Base-by-base conservation (phyloP, 306 rosid genomes). In the Gillenia trifoliata region DNA sequence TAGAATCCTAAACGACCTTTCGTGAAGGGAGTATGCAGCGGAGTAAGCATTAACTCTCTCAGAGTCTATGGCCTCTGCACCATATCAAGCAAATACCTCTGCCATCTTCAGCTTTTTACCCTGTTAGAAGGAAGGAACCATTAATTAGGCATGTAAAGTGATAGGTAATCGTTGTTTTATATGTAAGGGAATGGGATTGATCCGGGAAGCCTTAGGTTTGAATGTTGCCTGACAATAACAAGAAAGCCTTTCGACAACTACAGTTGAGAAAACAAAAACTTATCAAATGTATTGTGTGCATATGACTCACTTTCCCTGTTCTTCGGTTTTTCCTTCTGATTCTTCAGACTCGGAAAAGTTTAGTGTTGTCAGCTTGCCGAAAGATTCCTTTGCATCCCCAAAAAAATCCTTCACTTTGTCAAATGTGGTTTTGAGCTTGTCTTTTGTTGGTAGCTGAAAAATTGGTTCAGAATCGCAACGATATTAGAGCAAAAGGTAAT, bases 321-420 rank as follows among this genome's bases (percentile, higher is more conserved):
- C 81, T 73, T 65, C 56, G 0, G 82, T 5, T 25, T 76, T 86
- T 78, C 82, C 85, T 64, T 82, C 81, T 20, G 89, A 77, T 61
- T 83, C 89, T 47, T 88, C 86, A 1, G 91, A 62, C 69, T 71
- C 63, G 1, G 83, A 28, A 19, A 83, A 25, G 60, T 79, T 83
- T 64, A 88, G 76, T 8, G 91, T 72, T 2, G 93, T 86, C 65
- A 91, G 78, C 89, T 88, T 87, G 34, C 95, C 91, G 72, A 94
- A 94, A 66, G 97, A 88, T 40, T 88, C 97, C 78, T 88, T 94
- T 76, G 97, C 97, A 62, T 91, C 93, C 68, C 95, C 93, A 4
- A 92, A 87, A 64, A 92, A 94, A 80, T 91, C 97, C 75, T 87
- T 89, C 76, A 87, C 97, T 78, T 94, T 87, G 76, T 92, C 99